phyloP scores from a whole-genome alignment of 1,284 basidiomycete genomes.

The Ustilago sp. region DNA sequence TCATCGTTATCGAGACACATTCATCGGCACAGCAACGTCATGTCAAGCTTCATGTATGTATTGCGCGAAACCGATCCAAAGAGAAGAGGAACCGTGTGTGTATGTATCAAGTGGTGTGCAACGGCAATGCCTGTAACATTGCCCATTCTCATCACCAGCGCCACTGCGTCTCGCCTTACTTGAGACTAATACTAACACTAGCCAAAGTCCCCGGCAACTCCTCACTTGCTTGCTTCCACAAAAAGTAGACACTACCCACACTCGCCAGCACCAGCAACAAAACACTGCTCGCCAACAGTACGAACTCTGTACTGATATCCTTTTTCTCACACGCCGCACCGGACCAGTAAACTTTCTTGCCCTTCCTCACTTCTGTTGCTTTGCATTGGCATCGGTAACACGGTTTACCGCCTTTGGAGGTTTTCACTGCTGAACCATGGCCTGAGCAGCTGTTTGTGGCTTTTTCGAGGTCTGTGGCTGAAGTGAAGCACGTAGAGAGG shows the following conservation, averaged over 20 bases:
- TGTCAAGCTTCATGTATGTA: background rate
- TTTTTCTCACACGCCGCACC: conserved; percentile 66
- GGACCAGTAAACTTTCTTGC: conserved; percentile 54
- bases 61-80: background rate
- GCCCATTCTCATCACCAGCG: background rate
- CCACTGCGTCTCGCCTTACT: conserved; percentile 14
- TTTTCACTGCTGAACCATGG: conserved; percentile 56
- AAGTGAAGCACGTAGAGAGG: conserved; percentile 51
- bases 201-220: conserved; percentile 62
- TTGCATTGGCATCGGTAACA: conserved; percentile 64
- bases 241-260: conserved; percentile 49
- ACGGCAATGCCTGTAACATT: background rate
- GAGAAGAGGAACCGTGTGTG: background rate
- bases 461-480: conserved; percentile 39
- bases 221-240: conserved; percentile 48
- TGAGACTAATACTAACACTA: conserved; percentile 57
- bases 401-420: conserved; percentile 50
- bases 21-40: background rate
- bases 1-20: too few relatives aligned
- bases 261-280: conserved; percentile 48
- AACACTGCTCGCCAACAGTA: conserved; percentile 55
- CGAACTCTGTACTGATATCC: conserved; percentile 58
- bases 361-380: conserved; percentile 40
- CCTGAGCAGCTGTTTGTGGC: conserved; percentile 60
- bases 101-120: background rate